Conservation (phyloP, 2,329 filamentous ascomycete genomes). For the Sporothrix brasiliensis region DNA sequence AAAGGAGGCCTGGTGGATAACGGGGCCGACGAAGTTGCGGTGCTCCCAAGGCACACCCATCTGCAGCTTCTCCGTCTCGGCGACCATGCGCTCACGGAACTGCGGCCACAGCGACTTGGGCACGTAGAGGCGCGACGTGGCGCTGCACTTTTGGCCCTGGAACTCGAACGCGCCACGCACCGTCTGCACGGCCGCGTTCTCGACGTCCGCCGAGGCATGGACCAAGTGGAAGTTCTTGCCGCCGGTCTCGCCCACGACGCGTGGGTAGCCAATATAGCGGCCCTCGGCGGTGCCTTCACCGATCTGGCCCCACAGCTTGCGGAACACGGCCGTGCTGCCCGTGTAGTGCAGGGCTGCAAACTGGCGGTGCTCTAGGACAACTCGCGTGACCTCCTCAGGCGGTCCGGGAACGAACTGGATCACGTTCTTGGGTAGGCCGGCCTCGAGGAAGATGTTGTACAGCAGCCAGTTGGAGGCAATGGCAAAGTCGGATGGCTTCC, state of each 20-base stretch:
- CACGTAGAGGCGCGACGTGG: conserved; percentile 58
- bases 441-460: conserved; percentile 87
- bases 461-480: conserved; percentile 90
- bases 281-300: conserved; percentile 78
- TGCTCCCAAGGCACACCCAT: conserved; percentile 43
- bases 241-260: conserved; percentile 55
- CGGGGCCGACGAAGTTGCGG: conserved; percentile 51
- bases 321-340: conserved; percentile 89
- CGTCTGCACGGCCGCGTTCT: conserved; percentile 52
- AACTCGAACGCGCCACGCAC: conserved; percentile 55
- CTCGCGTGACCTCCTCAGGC: conserved; percentile 78
- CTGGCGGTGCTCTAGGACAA: conserved; percentile 73
- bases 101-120: conserved; percentile 50
- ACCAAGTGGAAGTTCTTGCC: conserved; percentile 59
- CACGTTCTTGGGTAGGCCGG: conserved; percentile 83
- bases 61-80: conserved; percentile 44
- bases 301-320: conserved; percentile 83
- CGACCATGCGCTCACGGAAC: conserved; percentile 46
- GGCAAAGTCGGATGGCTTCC: conserved; percentile 91
- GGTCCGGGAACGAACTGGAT: conserved; percentile 94
- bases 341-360: conserved; percentile 96
- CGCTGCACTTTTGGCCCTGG: conserved; percentile 57
- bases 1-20: conserved; percentile 54
- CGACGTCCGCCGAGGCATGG: conserved; percentile 51
- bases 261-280: conserved; percentile 74